Percentiles rank a stretch among this genome's conserved stretches.
phyloP scores from a whole-genome alignment of 345 rosid genomes.

The Gossypium ekmanianum region DNA sequence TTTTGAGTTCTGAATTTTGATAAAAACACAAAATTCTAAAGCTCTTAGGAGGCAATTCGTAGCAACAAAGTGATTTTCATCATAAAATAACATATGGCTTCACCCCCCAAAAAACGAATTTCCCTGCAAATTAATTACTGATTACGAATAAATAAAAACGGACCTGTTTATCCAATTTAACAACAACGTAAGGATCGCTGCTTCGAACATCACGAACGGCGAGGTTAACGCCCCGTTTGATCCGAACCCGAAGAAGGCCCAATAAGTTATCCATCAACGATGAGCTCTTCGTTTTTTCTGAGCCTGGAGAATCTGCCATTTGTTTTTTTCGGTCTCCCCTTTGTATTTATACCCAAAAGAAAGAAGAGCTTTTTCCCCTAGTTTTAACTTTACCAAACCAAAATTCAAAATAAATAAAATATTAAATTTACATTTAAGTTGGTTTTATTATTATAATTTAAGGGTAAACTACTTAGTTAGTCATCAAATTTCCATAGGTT shows the following conservation, averaged over 20 bases:
- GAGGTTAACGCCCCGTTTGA: conserved; percentile 81
- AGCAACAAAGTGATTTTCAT: no score
- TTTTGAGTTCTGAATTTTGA: no score
- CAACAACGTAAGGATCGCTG: conserved; percentile 89
- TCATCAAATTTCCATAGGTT: no score
- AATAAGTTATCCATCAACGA: conserved; percentile 63
- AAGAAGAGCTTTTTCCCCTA: not conserved
- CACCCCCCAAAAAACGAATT: no score
- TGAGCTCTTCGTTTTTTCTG: not conserved
- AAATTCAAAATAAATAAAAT: not conserved
- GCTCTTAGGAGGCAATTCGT: no score
- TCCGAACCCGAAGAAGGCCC: conserved; percentile 70
- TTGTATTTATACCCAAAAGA: not conserved
- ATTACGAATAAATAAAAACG: not conserved
- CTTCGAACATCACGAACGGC: conserved; percentile 90
- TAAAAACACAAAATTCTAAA: no score
- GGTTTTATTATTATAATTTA: not conserved
- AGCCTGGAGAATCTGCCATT: not conserved
- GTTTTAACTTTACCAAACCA: not conserved
- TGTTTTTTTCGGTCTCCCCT: not conserved
- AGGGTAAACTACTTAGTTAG: no score
- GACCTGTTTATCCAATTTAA: conserved; percentile 84
- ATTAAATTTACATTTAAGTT: no score
- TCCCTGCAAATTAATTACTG: no score
- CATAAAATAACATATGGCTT: no score